Evolutionary conservation across 148 eudicot genomes (phyloP).

Genomic region (Chenopodium quinoa): DNA sequence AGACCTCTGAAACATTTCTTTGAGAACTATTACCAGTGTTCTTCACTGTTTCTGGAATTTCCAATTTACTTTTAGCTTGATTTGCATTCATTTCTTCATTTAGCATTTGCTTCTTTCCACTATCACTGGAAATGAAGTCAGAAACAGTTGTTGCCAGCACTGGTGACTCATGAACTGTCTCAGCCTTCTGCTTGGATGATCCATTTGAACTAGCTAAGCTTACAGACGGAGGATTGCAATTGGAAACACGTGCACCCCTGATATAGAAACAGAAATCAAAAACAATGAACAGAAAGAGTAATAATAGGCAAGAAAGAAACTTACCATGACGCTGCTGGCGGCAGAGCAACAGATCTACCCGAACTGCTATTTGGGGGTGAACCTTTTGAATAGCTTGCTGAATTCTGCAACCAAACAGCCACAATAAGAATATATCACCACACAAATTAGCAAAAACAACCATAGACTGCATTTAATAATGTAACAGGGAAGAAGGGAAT

Average conservation of each 20-base stretch:
- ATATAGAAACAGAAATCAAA: conserved; percentile 11
- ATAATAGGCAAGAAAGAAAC: background rate
- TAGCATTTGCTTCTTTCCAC: conserved; percentile 34
- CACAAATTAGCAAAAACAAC: conserved; percentile 4
- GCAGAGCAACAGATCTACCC: conserved; percentile 72
- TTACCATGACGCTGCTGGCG: conserved; percentile 91
- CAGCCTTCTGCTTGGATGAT: conserved; percentile 54
- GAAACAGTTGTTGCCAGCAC: conserved; percentile 42
- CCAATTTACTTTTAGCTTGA: conserved; percentile 39
- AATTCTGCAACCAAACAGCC: conserved; percentile 45
- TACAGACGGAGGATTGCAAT: conserved; percentile 40
- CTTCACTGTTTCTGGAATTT: conserved; percentile 36
- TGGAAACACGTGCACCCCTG: conserved; percentile 71
- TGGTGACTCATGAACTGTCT: conserved; percentile 30
- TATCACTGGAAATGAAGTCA: conserved; percentile 31
- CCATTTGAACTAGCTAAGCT: conserved; percentile 45
- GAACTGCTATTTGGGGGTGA: conserved; percentile 78
- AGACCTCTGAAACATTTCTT: conserved; percentile 28
- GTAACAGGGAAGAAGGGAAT: background rate
- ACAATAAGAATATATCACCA: background rate
- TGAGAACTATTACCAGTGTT: conserved; percentile 24
- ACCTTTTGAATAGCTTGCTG: conserved; percentile 37
- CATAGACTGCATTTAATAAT: background rate
- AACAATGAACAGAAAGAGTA: background rate
- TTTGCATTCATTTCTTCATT: conserved; percentile 37